A percentile compares a stretch with the other conserved stretches of the same genome.
These are phyloP conservation scores for Trametes cingulata DNA, from an alignment of 768 basidiomycete genomes.

Conservation along the genomic window DNA sequence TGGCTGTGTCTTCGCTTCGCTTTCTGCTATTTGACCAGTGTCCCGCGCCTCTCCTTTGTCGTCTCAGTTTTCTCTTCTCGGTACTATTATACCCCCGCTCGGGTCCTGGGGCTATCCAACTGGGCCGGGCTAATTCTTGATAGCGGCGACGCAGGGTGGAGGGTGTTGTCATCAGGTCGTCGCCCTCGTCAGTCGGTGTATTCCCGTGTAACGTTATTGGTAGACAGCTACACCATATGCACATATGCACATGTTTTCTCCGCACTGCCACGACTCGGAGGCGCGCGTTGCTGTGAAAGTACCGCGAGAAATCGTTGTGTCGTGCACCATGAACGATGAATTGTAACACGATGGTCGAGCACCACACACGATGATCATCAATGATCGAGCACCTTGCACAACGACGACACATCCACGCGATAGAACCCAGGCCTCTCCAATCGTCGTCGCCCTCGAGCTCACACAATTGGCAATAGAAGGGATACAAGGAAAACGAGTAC, in stretches of 20 bases:
- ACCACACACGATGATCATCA: too few species aligned
- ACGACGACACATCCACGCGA: too few species aligned
- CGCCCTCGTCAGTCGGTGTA: conserved; percentile 9
- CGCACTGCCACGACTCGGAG: too few species aligned
- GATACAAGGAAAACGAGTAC: too few species aligned
- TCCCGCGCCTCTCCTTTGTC: conserved; percentile 7
- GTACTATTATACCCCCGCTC: conserved; percentile 18
- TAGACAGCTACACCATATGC: conserved; percentile 17
- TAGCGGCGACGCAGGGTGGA: conserved; percentile 3
- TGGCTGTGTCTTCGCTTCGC: conserved; percentile 7
- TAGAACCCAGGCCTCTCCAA: too few species aligned
- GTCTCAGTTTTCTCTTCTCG: conserved; percentile 2
- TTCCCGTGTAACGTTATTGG: conserved; percentile 18
- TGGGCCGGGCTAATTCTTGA: conserved; percentile 12
- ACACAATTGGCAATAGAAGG: too few species aligned
- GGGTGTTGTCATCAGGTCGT: neutral
- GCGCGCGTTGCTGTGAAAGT: too few species aligned
- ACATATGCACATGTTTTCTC: conserved; percentile 16
- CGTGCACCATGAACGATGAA: too few species aligned
- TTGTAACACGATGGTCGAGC: too few species aligned
- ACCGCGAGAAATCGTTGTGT: too few species aligned
- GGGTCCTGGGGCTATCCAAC: conserved; percentile 7
- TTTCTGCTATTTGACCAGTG: neutral
- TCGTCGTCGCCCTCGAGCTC: too few species aligned
- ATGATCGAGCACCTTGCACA: too few species aligned